Evolutionary conservation across 2,329 filamentous ascomycete species (phyloP).

Genomic region (Pyricularia grisea): DNA sequence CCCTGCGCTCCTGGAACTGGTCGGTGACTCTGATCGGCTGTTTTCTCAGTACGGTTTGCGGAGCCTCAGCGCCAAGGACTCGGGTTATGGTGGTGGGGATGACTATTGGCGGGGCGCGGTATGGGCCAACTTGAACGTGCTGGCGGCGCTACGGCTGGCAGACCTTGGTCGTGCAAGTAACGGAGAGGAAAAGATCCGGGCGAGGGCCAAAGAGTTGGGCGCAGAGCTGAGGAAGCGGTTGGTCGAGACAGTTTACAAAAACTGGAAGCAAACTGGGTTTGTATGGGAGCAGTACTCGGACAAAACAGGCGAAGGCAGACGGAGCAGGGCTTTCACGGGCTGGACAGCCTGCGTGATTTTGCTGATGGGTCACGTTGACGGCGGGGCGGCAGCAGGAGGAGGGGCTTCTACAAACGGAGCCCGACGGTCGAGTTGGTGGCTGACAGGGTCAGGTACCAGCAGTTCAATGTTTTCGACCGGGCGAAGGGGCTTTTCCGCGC

Average conservation of each 20-base stretch:
- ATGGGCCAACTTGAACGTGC: conserved; percentile 15
- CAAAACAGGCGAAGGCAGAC: conserved; percentile 54
- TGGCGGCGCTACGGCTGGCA: conserved; percentile 48
- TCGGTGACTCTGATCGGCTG: conserved; percentile 9
- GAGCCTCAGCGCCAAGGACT: conserved; percentile 11
- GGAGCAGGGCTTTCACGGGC: conserved; percentile 62
- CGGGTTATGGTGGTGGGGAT: conserved; percentile 10
- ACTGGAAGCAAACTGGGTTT: conserved; percentile 58
- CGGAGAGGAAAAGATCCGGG: neutral
- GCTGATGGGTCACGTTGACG: conserved; percentile 40
- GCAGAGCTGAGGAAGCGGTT: conserved; percentile 10
- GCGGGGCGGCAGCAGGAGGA: neutral
- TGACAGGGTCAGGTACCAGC: neutral
- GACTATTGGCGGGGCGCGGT: conserved; percentile 15
- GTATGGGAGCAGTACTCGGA: conserved; percentile 67
- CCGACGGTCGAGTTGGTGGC: neutral
- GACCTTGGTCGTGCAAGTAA: conserved; percentile 14
- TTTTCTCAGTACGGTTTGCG: conserved; percentile 11
- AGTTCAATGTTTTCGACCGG: neutral
- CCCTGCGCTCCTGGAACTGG: conserved; percentile 9
- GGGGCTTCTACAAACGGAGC: neutral
- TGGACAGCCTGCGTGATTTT: conserved; percentile 67
- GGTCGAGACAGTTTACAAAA: conserved; percentile 20
- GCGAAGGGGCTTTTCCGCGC: neutral
- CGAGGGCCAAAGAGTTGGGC: conserved; percentile 10